Base-by-base conservation (phyloP, 2,329 filamentous ascomycete genomes). In the Hymenoscyphus scutula region DNA sequence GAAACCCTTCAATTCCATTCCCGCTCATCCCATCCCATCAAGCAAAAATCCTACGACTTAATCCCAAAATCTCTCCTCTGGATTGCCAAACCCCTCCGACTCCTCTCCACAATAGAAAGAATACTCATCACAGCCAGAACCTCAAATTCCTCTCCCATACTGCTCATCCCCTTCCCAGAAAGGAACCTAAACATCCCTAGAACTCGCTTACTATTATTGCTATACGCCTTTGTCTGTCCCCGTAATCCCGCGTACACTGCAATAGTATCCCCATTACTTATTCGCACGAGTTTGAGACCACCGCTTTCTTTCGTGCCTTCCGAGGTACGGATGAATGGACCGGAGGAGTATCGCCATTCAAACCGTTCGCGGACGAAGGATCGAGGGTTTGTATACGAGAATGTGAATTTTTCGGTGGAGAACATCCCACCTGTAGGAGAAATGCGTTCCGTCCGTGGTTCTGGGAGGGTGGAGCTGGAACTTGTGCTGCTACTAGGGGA, bases 191-290 rank as follows among this genome's bases (percentile, higher is more conserved):
- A 69, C 66, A 70, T 70, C 2, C 67, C 67, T 13, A 68, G 27
- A 19, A 69, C 63, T 15, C 56, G 38, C n/a, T 59, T 67, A 34
- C 37, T 58, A 27, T 25, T 56, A 23, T 45, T 67, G n/a, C 29
- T 56, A 51, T 53, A 59, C 7, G 45, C 19, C 25, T 30, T 67
- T n/a, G 56, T 29, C 37, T 48, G 64, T 38, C 34, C 59, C 53
- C 66, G 65, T 17, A 70, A 37, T 0, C 70, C 70, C 3, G 67
- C 68, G 63, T 70, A 72, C n/a, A 72, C 70, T 6, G 69, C 70
- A 1, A 72, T 63, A 10, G 66, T 67, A 37, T 71, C 70, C 1
- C 67, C 67, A 0, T 66, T 72, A 17, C 60, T 64, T 8, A 62
- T 61, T 5, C 70, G 55, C n/a, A 71, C 59, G 11, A 72, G 34